Evolutionary conservation across 805 yeast species (phyloP).

Genomic region (Metschnikowia gelsemii): DNA sequence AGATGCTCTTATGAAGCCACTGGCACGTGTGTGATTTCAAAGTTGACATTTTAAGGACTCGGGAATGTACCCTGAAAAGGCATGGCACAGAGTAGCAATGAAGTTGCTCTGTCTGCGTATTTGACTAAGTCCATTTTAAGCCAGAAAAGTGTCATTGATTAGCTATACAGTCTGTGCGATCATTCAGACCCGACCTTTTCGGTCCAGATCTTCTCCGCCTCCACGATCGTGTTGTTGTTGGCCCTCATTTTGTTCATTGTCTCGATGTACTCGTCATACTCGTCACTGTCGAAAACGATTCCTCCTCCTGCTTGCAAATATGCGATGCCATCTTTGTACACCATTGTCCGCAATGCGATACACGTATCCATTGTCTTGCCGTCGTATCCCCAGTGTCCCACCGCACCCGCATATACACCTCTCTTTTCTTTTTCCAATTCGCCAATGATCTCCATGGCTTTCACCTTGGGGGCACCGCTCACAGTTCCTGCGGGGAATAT

Average conservation of each 20-base stretch:
- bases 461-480: slow-evolving; percentile 96
- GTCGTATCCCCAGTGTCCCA: slow-evolving; percentile 96
- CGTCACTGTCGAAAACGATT: slow-evolving; percentile 92
- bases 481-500: slow-evolving; percentile 99
- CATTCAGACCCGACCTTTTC: slow-evolving; percentile 32
- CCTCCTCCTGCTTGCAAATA: slow-evolving; percentile 99
- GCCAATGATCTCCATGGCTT: slow-evolving; percentile 92
- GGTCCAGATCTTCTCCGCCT: slow-evolving; percentile 82
- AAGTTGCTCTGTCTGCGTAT: too few relatives aligned
- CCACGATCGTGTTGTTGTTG: slow-evolving; percentile 83
- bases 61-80: too few relatives aligned
- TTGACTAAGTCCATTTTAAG: too few relatives aligned
- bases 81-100: too few relatives aligned
- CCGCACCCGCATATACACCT: slow-evolving; percentile 98
- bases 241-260: slow-evolving; percentile 97
- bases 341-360: slow-evolving; percentile 97
- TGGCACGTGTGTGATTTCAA: too few relatives aligned
- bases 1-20: too few relatives aligned
- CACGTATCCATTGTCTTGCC: slow-evolving; percentile 96
- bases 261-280: slow-evolving; percentile 91
- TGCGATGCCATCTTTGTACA: slow-evolving; percentile 83
- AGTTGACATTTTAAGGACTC: too few relatives aligned
- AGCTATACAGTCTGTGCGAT: not conserved
- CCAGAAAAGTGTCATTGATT: too few relatives aligned
- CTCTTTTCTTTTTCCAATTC: slow-evolving; percentile 89